Base-by-base conservation (phyloP, 1,284 basidiomycete genomes). In the Psilocybe mexicana region DNA sequence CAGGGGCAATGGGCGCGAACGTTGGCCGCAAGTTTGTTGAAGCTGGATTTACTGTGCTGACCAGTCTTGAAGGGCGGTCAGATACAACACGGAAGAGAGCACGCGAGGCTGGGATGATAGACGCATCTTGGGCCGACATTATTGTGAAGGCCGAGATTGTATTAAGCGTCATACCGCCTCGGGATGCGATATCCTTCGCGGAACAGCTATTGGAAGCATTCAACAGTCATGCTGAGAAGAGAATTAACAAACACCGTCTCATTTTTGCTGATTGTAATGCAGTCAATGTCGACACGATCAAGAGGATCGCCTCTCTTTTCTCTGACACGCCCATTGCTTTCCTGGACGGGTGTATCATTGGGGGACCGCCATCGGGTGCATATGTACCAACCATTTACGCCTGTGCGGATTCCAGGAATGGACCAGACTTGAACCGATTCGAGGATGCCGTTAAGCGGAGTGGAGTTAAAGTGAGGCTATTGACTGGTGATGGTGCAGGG, bases 251-350 rank as follows among this genome's bases (percentile, higher is more conserved):
- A 43, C 50, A 57, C 25, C 60, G 62, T 25, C 61, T 74, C 4
- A 63, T 78, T 28, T 86, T 81, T 65, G 83, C 73, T n/a, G 84
- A 86, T 65, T 85, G 82, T 65, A 86, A 87, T 59, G 83, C 84
- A 5, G 77, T 86, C 45, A 83, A 73, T 65, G 80, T 83, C 1
- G 71, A 73, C 57, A 82, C 81, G 7, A 78, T 76, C 52, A 79
- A 79, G 65, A 68, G 62, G 30, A 82, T 87, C 44, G 76, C 78
- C 4, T 65, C 60, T 23, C 67, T 83, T 28, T 84, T 87, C 61
- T 51, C 63, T 6, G 72, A 68, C 3, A 73, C 72, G 2, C 61
- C 69, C 2, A 72, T 82, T 54, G 66, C 67, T 23, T 83, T 87
- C 62, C 65, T 87, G 14, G 84, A 86, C 69, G 83, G 79, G n/a